Evolutionary conservation across 2,329 filamentous ascomycete genomes (phyloP), one percentile per base, ranked within the genome.

Genomic region (Corinectria fuckeliana): DNA sequence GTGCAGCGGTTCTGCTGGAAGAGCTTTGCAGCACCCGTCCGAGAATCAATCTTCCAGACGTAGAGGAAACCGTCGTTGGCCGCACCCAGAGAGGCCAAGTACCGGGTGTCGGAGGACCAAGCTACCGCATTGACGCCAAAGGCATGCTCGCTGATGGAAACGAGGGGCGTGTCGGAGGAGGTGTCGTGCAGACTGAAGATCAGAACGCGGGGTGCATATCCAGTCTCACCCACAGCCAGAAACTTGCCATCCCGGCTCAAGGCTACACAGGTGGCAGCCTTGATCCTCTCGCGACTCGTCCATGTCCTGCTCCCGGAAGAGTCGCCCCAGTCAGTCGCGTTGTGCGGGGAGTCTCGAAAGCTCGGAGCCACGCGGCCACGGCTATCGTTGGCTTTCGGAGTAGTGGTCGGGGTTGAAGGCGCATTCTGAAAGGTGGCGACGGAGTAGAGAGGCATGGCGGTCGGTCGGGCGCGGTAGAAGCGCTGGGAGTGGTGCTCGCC

Each of bases 61-160:
- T 94, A 96, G 18, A 99, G 82, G 72, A 96, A 98, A 1, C 94
- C 94, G 76, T 99, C 95, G 73, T 97, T 97, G 55, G 91, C 85
- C 16, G 90, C 87, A 25, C 95, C 95, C 11, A 99, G 82, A 18
- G 93, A 96, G 2, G 95, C 95, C 30, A 99, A 83, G 75, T 90
- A 96, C 64, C 85, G 89, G 11, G 91, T 92, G 74, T 97, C 92
- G 1, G 89, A 84, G 61, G 93, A 97, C 84, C 96, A 99, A 2
- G 93, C 90, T 30, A 99, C 87, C 32, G 91, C 91, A 58, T 88
- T 90, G 28, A 99, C 92, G 6, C 95, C 95, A 75, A 92, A 96
- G 1, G 88, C 89, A 76, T 99, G 95, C 72, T 99, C 95, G 54
- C 87, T 91, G 56, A 99, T 86, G 32, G 91, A 92, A 2, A 93